phyloP scores from a whole-genome alignment of 345 rosid genomes.

The Eucalyptus tenuipes region DNA sequence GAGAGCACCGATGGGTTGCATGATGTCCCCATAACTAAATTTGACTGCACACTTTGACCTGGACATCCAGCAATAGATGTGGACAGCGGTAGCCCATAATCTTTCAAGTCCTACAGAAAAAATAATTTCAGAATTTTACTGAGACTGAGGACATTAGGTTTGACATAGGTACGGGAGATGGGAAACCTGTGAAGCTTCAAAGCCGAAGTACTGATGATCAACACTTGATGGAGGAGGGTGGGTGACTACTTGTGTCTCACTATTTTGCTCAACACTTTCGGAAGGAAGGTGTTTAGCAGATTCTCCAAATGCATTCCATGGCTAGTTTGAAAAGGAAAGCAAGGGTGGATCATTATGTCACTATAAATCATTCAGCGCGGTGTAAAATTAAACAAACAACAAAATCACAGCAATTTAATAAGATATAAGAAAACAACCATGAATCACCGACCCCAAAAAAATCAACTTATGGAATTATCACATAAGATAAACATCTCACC shows the following conservation, averaged over 20 bases:
- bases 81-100: conserved; percentile 15
- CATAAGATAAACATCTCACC: conserved; percentile 21
- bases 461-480: not conserved
- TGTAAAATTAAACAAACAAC: not conserved
- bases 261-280: conserved; percentile 12
- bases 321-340: conserved; percentile 27
- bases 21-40: conserved; percentile 12
- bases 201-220: conserved; percentile 31
- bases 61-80: conserved; percentile 5
- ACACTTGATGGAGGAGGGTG: conserved; percentile 13
- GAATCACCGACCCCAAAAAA: not conserved
- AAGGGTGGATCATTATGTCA: not conserved
- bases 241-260: conserved; percentile 16
- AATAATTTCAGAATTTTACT: conserved; percentile 1
- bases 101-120: conserved; percentile 18
- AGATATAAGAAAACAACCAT: not conserved
- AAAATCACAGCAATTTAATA: not conserved
- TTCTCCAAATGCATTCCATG: conserved; percentile 70
- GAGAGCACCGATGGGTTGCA: conserved; percentile 21
- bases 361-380: not conserved
- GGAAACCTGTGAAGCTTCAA: conserved; percentile 31
- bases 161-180: not conserved
- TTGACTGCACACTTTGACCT: conserved; percentile 4
- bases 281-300: conserved; percentile 19
- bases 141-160: not conserved